Evolutionary conservation across 495 filamentous ascomycete species (phyloP), one percentile per base, ranked within the genome.

Genomic region (Aspergillus steynii): DNA sequence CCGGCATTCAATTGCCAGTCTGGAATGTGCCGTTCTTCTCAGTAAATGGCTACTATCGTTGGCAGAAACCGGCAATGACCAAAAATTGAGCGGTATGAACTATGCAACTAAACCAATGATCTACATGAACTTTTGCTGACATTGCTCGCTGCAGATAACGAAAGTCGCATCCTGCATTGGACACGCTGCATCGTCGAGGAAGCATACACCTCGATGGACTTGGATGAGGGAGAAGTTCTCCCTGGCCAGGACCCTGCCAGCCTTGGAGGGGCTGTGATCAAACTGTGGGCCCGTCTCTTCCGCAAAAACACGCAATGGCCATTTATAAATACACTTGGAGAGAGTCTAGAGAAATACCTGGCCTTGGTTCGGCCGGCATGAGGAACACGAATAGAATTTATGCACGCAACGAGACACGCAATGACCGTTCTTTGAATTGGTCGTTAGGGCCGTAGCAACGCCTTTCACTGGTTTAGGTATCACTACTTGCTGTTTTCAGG

Each of bases 1-100:
- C 10, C 73, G 77, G 26, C 79, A 83, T 62, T 80, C 79, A 0
- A 68, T 82, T 15, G 77, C 74, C 7, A 79, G 75, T 55, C 67
- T 82, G 10, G 80, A 83, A 62, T 83, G 78, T 55, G 81, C 78
- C 0, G 69, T 82, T 4, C 61, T 82, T 9, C 65, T 82, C 0
- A 80, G 77, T 58, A 77, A 82, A 62, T 83, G 80, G 82, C 71
- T 84, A 10, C 66, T 77, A 28, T 75, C 68, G 1, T 53, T 77
- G 50, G 67, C 70, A 1, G 73, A 75, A 52, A 65, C 71, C 0
- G 70, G 66, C 0, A 65, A 61, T 3, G 68, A 72, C 46, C 74
- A 74, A 29, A 65, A 56, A 4, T 55, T 74, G 15, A 76, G 74
- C 52, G 72, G 75, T 77, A 68, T 52, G 66, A 48, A 26, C 28